phyloP scores from a whole-genome alignment of 169 alveolate genomes.

The Eimeria acervulina region DNA sequence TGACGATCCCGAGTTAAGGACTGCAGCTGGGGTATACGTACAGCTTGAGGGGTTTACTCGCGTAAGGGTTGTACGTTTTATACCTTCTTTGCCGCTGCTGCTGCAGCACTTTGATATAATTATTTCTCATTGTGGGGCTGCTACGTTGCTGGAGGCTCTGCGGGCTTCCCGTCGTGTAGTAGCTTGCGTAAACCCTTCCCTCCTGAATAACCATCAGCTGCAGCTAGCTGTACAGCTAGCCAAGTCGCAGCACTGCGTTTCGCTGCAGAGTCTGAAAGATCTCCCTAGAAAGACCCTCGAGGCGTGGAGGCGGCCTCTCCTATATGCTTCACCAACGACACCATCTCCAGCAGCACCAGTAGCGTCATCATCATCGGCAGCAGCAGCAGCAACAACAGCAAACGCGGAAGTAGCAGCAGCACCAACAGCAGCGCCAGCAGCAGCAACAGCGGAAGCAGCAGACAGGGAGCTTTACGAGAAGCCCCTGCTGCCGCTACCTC shows the following conservation, averaged over 20 bases:
- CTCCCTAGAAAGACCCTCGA: slow-evolving; percentile 14
- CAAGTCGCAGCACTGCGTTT: slow-evolving; percentile 9
- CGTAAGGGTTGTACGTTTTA: slow-evolving; percentile 2
- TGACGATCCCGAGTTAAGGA: neutral
- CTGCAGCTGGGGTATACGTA: slow-evolving; percentile 14
- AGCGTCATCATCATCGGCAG: slow-evolving; percentile 19
- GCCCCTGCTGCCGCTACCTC: slow-evolving; percentile 54
- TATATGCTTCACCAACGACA: neutral
- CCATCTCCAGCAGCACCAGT: slow-evolving; percentile 22
- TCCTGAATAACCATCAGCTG: slow-evolving; percentile 58
- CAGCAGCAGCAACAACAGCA: neutral
- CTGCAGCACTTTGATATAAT: slow-evolving; percentile 7
- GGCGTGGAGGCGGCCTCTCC: slow-evolving; percentile 29
- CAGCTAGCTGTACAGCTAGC: slow-evolving; percentile 70
- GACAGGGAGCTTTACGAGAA: slow-evolving; percentile 17
- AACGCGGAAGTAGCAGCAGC: neutral
- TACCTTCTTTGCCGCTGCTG: neutral
- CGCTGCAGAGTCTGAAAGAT: neutral
- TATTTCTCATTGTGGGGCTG: slow-evolving; percentile 79
- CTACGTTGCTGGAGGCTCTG: slow-evolving; percentile 60
- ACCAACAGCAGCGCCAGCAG: neutral
- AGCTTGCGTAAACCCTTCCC: slow-evolving; percentile 42
- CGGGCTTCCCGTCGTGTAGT: slow-evolving; percentile 47
- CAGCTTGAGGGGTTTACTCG: neutral
- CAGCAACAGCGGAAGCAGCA: slow-evolving; percentile 9